phyloP scores from a whole-genome alignment of 129 eudicot species.

The Flaveria linearis region DNA sequence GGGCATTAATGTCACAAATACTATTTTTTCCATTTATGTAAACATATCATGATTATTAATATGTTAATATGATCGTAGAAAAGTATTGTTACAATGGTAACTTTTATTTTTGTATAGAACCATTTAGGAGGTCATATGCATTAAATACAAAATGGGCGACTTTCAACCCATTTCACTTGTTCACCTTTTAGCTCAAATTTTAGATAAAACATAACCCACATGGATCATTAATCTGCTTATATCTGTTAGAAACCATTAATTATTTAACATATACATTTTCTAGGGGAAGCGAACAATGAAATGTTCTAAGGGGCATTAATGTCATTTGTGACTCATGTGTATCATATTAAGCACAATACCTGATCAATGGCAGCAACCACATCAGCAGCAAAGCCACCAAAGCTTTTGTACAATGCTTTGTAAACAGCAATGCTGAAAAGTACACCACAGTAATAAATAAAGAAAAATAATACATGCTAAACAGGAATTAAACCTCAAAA shows the following conservation, averaged over 20 bases:
- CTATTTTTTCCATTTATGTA: background rate
- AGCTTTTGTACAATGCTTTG: constrained; percentile 93
- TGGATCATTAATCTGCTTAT: background rate
- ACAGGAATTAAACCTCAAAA: constrained; percentile 1
- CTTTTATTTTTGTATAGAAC: background rate
- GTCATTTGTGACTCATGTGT: background rate
- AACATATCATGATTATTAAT: background rate
- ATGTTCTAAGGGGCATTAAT: background rate
- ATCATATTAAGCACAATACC: constrained; percentile 50
- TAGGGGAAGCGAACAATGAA: background rate
- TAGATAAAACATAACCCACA: too few relatives aligned
- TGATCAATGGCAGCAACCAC: constrained; percentile 99
- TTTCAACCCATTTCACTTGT: background rate
- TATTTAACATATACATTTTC: too few relatives aligned
- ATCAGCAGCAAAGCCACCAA: constrained; percentile 99
- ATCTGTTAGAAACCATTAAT: background rate
- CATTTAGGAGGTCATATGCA: background rate
- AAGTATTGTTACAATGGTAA: background rate
- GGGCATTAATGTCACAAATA: constrained; percentile 7
- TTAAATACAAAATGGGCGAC: background rate
- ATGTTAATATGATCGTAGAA: background rate
- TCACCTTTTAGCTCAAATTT: background rate
- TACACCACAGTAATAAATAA: background rate
- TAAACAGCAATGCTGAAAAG: constrained; percentile 88
- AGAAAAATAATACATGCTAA: background rate